Evolutionary conservation across 805 yeast genomes (phyloP), one percentile per base, ranked within the genome.

Genomic region (Metschnikowia dekortorum): DNA sequence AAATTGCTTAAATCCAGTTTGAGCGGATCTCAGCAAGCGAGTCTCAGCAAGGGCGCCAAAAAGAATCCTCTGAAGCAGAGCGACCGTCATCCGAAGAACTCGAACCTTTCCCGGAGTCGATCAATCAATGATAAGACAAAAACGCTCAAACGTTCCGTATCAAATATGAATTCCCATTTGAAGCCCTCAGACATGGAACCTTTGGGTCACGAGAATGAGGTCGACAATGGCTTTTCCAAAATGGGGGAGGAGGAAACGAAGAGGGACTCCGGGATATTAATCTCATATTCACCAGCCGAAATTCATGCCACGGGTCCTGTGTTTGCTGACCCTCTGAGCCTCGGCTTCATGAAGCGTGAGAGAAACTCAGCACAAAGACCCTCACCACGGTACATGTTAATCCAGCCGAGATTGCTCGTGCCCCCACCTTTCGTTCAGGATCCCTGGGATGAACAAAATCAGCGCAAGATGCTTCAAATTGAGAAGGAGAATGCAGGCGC

Each of bases 371-470:
- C 46, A 0, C 57, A 65, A 8, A 52, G 77, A 35, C 68, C 69
- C 6, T 52, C 62, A 1, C 76, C 78, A 5, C 65, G 67, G 47
- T 74, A 66, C 53, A 57, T 74, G 44, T 53, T 67, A 34, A 56
- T 55, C 7, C 78, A 74, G 50, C 66, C 74, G 2, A 56, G 76
- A 42, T 58, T 68, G 18, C 56, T 74, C 26, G 59, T 53, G 22
- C 67, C 74, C 0, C 71, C 72, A 0, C 58, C 58, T 0, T 69
- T 71, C 47, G 46, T 44, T 2, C 76, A 66, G 34, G 68, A 78
- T 61, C 71, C 70, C 2, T 91, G 96, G 96, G 97, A 91, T 60
- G 65, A 66, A 31, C 65, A 72, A n/a, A 91, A 89, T 63, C 97
- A 91, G 61, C 66, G 68, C 32, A 73, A 70, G 52, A 78, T 90